Percentiles rank a stretch among this genome's conserved stretches.
phyloP scores from a whole-genome alignment of 1,284 basidiomycete genomes.

The Vanrija pseudolonga region DNA sequence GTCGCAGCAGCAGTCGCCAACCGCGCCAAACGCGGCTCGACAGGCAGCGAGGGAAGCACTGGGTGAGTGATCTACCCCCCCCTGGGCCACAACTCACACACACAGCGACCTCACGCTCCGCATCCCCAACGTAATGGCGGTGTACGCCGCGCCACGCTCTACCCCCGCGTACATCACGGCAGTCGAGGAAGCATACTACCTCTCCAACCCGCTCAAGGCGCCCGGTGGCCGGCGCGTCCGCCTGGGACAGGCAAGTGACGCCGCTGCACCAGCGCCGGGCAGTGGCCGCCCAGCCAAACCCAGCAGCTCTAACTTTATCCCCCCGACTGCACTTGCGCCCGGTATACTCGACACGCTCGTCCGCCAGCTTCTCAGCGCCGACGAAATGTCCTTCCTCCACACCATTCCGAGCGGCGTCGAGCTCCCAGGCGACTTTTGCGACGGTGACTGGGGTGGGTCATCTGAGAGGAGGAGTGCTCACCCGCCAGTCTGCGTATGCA shows the following conservation, averaged over 20 bases:
- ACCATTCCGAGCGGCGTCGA: background rate
- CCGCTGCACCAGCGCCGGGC: slow-evolving; percentile 1
- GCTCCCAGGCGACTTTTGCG: background rate
- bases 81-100: background rate
- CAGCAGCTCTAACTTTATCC: too few species aligned
- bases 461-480: background rate
- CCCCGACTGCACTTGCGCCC: background rate
- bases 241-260: background rate
- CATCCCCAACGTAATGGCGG: background rate
- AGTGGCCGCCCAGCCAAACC: background rate
- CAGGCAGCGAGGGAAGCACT: too few species aligned
- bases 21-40: background rate
- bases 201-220: background rate
- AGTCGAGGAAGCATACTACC: background rate
- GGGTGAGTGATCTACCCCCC: background rate
- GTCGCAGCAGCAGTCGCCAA: slow-evolving; percentile 4
- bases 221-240: background rate
- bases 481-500: slow-evolving; percentile 4
- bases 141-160: background rate
- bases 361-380: background rate
- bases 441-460: slow-evolving; percentile 4
- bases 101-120: background rate
- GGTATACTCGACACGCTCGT: background rate
- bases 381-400: background rate
- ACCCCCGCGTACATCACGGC: too few species aligned